Evolutionary conservation across 768 basidiomycete genomes (phyloP).

Genomic region (Lactifluus subvellereus): DNA sequence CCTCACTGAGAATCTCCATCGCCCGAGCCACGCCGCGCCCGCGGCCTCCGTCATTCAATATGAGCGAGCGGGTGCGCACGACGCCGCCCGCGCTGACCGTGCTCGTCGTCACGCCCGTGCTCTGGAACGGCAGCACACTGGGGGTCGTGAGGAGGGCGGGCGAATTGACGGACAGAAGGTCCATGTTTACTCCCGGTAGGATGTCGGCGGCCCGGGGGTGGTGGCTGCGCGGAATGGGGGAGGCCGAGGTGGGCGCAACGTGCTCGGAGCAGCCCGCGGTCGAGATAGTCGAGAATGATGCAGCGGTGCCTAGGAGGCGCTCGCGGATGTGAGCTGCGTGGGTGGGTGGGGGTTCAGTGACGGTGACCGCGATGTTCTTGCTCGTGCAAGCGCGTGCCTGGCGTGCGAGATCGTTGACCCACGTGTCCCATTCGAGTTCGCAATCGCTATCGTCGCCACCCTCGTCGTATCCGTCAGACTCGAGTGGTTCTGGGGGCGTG

Average conservation of each 20-base stretch:
- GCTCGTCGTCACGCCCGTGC: conserved; percentile 24
- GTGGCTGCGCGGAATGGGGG: neutral
- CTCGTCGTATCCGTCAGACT: conserved; percentile 6
- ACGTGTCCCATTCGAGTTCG: conserved; percentile 28
- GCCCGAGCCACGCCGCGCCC: conserved; percentile 22
- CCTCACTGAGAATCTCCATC: conserved; percentile 16
- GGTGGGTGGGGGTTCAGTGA: neutral
- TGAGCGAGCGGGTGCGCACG: conserved; percentile 23
- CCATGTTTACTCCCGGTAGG: conserved; percentile 2
- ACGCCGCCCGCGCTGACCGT: conserved; percentile 22
- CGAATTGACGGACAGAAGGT: conserved; percentile 14
- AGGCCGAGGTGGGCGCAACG: neutral
- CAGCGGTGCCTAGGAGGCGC: neutral
- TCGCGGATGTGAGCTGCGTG: neutral
- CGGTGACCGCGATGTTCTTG: neutral
- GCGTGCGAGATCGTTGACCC: conserved; percentile 25
- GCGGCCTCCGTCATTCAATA: conserved; percentile 13
- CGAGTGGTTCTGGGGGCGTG: neutral
- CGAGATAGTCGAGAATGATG: conserved; percentile 6
- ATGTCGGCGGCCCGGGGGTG: neutral
- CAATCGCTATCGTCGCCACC: conserved; percentile 16
- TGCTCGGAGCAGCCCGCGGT: conserved; percentile 1
- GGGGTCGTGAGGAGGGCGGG: conserved; percentile 23
- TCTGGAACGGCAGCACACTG: conserved; percentile 18
- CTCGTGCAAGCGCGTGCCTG: conserved; percentile 3